phyloP scores from a whole-genome alignment of 2,329 filamentous ascomycete species.

The Coniella lustricola region DNA sequence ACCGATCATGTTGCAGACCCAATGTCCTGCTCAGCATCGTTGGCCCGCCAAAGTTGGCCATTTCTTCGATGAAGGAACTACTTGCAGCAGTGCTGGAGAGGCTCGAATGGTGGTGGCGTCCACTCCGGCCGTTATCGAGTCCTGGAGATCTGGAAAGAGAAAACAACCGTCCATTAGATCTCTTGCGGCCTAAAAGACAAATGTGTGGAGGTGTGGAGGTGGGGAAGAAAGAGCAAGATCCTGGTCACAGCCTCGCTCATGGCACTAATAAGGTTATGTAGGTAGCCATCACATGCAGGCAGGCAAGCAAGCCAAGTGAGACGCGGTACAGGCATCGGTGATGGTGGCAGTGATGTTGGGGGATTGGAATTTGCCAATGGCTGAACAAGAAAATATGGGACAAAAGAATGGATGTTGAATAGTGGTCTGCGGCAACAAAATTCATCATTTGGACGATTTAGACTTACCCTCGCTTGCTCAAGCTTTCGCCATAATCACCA shows the following conservation, averaged over 20 bases:
- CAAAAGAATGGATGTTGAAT: background rate
- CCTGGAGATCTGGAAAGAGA: constrained; percentile 51
- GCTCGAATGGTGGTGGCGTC: constrained; percentile 48
- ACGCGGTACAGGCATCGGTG: too few species aligned
- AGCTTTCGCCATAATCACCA: constrained; percentile 53
- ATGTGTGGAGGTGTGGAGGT: background rate
- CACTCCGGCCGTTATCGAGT: constrained; percentile 45
- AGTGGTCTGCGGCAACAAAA: background rate
- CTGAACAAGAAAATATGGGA: too few species aligned
- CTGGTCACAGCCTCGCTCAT: constrained; percentile 3
- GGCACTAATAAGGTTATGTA: constrained; percentile 3
- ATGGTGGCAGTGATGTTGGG: background rate
- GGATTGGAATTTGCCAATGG: too few species aligned
- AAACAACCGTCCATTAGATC: constrained; percentile 29
- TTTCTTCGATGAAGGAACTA: constrained; percentile 59
- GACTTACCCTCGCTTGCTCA: constrained; percentile 64
- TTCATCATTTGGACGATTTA: background rate
- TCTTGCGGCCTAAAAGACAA: background rate
- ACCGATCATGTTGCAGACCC: constrained; percentile 69
- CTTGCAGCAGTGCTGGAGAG: constrained; percentile 56
- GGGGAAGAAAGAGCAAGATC: constrained; percentile 4
- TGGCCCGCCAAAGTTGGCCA: constrained; percentile 62
- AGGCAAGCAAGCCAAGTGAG: too few species aligned
- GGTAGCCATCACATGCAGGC: too few species aligned
- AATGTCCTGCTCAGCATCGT: constrained; percentile 62